Evolutionary conservation across 2,329 filamentous ascomycete species (phyloP).

Genomic region (Penicillium sp.): DNA sequence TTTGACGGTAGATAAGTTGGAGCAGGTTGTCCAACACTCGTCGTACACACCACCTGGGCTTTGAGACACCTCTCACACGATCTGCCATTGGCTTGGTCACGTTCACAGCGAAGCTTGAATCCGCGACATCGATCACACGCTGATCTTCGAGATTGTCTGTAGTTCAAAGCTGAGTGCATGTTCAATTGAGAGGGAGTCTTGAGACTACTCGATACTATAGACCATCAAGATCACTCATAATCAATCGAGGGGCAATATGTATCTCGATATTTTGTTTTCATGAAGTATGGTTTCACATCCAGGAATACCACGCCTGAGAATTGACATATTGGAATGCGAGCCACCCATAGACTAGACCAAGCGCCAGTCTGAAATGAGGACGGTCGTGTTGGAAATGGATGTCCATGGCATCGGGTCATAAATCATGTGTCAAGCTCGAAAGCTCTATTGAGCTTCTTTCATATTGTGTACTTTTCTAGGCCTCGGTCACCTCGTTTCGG

Average conservation of each 20-base stretch:
- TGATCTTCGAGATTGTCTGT: slow-evolving; percentile 22
- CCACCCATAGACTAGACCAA: slow-evolving; percentile 5
- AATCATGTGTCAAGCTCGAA: not conserved
- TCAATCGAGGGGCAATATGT: not conserved
- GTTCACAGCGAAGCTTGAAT: slow-evolving; percentile 24
- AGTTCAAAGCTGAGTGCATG: slow-evolving; percentile 19
- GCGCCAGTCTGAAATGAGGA: not conserved
- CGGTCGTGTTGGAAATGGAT: slow-evolving; percentile 10
- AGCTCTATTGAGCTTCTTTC: not conserved
- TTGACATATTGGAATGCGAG: slow-evolving; percentile 6
- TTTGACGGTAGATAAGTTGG: slow-evolving; percentile 5
- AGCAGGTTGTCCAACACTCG: slow-evolving; percentile 15
- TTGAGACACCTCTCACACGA: slow-evolving; percentile 25
- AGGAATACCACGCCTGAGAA: not conserved
- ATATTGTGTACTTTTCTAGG: not conserved
- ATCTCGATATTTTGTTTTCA: not conserved
- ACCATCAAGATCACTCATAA: not conserved
- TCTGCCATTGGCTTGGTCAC: slow-evolving; percentile 18
- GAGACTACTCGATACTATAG: not conserved
- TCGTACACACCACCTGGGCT: slow-evolving; percentile 22
- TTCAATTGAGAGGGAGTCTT: not conserved
- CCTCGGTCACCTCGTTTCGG: not conserved
- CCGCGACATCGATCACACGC: slow-evolving; percentile 25
- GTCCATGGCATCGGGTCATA: slow-evolving; percentile 1
- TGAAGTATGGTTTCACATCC: not conserved